phyloP scores from a whole-genome alignment of 2,329 filamentous ascomycete species.

The Penicillium griseofulvum region DNA sequence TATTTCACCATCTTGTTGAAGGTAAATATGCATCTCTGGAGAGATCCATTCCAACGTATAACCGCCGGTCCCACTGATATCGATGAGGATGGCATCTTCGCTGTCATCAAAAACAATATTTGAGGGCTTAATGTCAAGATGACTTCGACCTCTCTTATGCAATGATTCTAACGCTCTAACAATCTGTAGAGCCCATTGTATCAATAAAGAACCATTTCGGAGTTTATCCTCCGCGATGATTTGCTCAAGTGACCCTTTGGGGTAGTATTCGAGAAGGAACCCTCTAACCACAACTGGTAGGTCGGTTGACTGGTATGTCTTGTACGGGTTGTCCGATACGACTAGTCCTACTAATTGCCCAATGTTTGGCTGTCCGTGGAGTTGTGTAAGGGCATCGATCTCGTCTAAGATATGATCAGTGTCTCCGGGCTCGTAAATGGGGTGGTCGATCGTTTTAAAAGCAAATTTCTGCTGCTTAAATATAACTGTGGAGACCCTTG shows the following conservation, averaged over 20 bases:
- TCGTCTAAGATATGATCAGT: conserved; percentile 16
- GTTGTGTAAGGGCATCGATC: conserved; percentile 13
- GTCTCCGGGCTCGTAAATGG: conserved; percentile 16
- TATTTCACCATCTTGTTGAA: not conserved
- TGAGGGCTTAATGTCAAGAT: conserved; percentile 22
- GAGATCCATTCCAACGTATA: conserved; percentile 16
- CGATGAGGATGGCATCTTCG: conserved; percentile 19
- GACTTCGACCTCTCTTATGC: conserved; percentile 9
- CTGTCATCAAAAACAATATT: conserved; percentile 19
- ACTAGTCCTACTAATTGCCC: conserved; percentile 17
- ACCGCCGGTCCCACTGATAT: conserved; percentile 19
- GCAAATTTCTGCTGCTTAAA: conserved; percentile 2
- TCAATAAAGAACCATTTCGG: not conserved
- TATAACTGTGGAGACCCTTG: not conserved
- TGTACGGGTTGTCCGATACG: conserved; percentile 9
- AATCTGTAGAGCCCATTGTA: conserved; percentile 14
- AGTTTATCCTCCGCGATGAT: not conserved
- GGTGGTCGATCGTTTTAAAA: conserved; percentile 16
- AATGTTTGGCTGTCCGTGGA: conserved; percentile 15
- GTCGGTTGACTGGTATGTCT: not conserved
- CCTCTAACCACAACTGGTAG: conserved; percentile 13
- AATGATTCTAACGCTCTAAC: conserved; percentile 9
- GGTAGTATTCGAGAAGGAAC: conserved; percentile 19
- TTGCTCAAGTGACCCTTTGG: conserved; percentile 15
- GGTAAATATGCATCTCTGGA: conserved; percentile 12